phyloP scores from a whole-genome alignment of 805 yeast genomes.

The Yarrowia phangngaensis region DNA sequence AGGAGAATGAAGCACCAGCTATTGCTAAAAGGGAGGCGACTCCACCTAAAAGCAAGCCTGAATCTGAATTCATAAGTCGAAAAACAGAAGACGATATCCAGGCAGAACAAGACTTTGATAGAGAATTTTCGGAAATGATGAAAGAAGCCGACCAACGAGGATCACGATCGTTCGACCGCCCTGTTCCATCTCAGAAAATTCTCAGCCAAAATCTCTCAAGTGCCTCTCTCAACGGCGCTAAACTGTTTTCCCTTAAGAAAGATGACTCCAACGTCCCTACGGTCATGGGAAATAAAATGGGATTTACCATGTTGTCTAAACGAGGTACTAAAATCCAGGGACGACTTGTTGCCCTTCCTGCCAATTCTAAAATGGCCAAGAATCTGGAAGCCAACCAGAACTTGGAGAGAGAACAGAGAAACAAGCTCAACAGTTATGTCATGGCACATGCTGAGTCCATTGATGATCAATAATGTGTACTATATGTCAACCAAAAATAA shows the following conservation, averaged over 20 bases:
- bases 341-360: slow-evolving; percentile 50
- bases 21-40: neutral
- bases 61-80: slow-evolving; percentile 17
- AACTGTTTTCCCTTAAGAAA: slow-evolving; percentile 19
- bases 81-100: slow-evolving; percentile 43
- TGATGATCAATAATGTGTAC: slow-evolving; percentile 2
- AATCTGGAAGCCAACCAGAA: slow-evolving; percentile 51
- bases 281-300: slow-evolving; percentile 35
- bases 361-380: slow-evolving; percentile 52
- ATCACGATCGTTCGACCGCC: slow-evolving; percentile 34
- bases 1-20: slow-evolving; percentile 34
- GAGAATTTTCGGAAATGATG: slow-evolving; percentile 52
- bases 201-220: slow-evolving; percentile 5
- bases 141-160: slow-evolving; percentile 43
- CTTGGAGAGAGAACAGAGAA: slow-evolving; percentile 51
- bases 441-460: slow-evolving; percentile 23
- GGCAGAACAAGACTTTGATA: slow-evolving; percentile 53
- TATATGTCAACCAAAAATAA: no score
- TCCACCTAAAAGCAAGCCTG: neutral
- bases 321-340: slow-evolving; percentile 48
- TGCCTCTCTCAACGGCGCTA: slow-evolving; percentile 19
- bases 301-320: slow-evolving; percentile 56
- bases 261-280: slow-evolving; percentile 2
- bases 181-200: slow-evolving; percentile 32
- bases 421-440: slow-evolving; percentile 42